Base-by-base conservation (phyloP, 2,329 filamentous ascomycete species). In the Calonectria multiphialidica region DNA sequence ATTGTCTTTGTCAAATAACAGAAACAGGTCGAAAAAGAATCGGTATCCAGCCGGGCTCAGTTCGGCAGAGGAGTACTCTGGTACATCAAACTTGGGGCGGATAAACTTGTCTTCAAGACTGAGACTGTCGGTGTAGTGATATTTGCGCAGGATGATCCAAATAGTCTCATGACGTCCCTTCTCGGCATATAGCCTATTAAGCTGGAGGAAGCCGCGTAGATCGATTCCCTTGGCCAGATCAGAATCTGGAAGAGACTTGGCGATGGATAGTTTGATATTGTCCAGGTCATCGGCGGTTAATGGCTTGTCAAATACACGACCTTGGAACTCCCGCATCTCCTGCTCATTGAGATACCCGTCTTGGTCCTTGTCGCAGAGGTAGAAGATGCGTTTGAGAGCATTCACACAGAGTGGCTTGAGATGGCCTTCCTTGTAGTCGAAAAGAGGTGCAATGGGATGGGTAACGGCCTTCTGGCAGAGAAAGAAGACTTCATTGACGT, bases 401-500 rank as follows among this genome's bases (percentile, higher is more conserved):
- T 94, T 93, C 13, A 97, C 90, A 42, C 96, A 97, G 0, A 94
- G 94, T 0, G 96, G 96, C 85, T 99, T 99, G 64, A 99, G 87
- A 69, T 91, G 90, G 1, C 88, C 92, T 84, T 99, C 97, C 84
- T 98, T 99, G 72, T 97, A 96, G 84, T 99, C 97, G 82, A 98
- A 99, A 6, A 99, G 89, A 8, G 97, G 97, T 1, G 97, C 96
- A 76, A 99, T 98, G 0, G 97, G 97, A 83, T 98, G 96, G 2
- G 96, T 98, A 78, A 99, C 96, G 21, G 97, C 97, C 82, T 98
- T 98, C 83, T 99, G 97, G 83, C 97, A 99, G 16, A 99, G 91
- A 80, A 98, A 98, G 86, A 99, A 98, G 72, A 96, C 95, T 83
- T 96, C 96, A 82, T 98, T 98, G 82, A 98, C 94, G 83, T 98